Evolutionary conservation across 1,284 basidiomycete species (phyloP), one percentile per base, ranked within the genome.

Genomic region (Naganishia sp.): DNA sequence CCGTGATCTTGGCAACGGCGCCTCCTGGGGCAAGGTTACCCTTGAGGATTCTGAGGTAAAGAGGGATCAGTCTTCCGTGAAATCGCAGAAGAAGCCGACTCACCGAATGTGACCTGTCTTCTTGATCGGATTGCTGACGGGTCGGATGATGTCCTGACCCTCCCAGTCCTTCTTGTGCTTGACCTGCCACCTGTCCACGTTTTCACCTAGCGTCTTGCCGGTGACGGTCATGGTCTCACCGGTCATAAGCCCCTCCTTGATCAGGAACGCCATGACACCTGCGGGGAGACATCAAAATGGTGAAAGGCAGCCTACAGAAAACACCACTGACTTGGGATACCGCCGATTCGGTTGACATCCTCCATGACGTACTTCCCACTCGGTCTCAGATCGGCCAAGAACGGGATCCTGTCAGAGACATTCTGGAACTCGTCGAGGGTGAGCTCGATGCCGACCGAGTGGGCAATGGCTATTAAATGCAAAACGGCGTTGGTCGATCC

Each of bases 361-460:
- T 97, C 92, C 94, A 98, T 97, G 74, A 91, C 89, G 80, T 94
- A 97, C 82, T 89, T 89, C 31, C 94, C 94, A 33, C 90, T 92
- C 7, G 94, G 94, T 87, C 92, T 94, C 71, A 98, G 84, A 76
- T 99, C 92, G 39, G 92, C 92, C 16, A 98, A 85, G 82, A 90
- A 94, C n/a, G 95, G 95, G 0, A 92, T 92, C 73, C 85, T 88
- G 80, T 96, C 87, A 2, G 90, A 88, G 53, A 96, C 86, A 65
- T 78, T 80, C 81, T 95, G 92, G 84, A 97, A 95, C 80, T 99
- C 95, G 74, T 98, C 94, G 72, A 99, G 90, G 13, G 85, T 88
- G 64, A 99, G 86, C 43, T 87, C 84, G 68, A 99, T 83, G 61
- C 94, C 90, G 28, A 92, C 92, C 6, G 93, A 88, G 72, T 92